Evolutionary conservation across 192 early-diverging fungal genomes (phyloP), one percentile per base, ranked within the genome.

Genomic region (Geranomyces michiganensis): DNA sequence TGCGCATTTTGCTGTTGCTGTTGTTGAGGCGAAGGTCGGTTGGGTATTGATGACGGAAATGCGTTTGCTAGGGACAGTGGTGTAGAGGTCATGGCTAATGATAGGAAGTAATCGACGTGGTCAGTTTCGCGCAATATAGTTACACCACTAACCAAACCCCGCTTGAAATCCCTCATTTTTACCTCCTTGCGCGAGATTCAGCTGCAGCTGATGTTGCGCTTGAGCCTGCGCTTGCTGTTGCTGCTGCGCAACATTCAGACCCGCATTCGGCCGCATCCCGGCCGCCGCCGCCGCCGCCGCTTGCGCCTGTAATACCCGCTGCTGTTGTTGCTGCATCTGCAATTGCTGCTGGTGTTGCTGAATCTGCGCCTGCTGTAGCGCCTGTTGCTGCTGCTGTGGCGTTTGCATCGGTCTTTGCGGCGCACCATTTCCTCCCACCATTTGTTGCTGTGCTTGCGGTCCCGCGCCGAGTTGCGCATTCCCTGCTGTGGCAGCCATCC

Each of bases 281-380:
- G 53, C 53, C 27, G 53, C 53, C 27, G 53, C 53, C 27, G 53
- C 53, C 53, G 53, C 53, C 8, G 53, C 53, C 3, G 53, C 53
- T 13, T 29, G 53, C 53, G 27, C 53, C 13, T 56, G 53, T 13
- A 56, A 22, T 10, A 41, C 36, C 36, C 36, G 66, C 21, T 67
- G 66, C 49, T 67, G 66, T 24, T 32, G 47, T 48, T 67, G 66
- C 27, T 49, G 66, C 21, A n/a, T 24, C 13, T 55, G n/a, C 27
- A 55, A 48, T 30, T 67, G 66, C 66, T 65, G 63, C 46, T 24
- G 46, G 14, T 67, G n/a, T 48, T 67, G 66, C 47, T 31, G 27
- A 8, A 24, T 24, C 21, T 49, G 66, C 51, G 51, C 45, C 47
- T 67, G 65, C 46, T 67, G 65, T 17, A n/a, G 47, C 4, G 27